phyloP scores from a whole-genome alignment of 345 rosid genomes.

The Anacardium occidentale region DNA sequence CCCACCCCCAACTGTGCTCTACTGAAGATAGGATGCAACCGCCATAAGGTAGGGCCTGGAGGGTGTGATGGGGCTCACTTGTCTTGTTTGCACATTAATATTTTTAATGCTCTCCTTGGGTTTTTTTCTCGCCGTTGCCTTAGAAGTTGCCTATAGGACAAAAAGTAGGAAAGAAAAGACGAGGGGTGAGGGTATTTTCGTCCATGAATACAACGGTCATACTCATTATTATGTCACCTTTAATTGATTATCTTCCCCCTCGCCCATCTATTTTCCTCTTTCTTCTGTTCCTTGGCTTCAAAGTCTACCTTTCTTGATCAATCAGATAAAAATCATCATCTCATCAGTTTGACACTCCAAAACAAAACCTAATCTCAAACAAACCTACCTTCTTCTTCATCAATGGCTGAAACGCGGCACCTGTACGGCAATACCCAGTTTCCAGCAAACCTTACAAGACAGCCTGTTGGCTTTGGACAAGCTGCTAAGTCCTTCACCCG shows the following conservation, averaged over 20 bases:
- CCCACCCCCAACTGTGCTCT: too few species aligned
- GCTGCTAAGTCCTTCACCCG: constrained; percentile 23
- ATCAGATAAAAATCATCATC: too few species aligned
- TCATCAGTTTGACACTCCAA: constrained; percentile 11
- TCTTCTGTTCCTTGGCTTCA: constrained; percentile 47
- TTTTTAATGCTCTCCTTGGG: too few species aligned
- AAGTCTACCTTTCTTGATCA: constrained; percentile 69
- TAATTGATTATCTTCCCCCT: constrained; percentile 25
- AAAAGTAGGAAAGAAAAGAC: too few species aligned
- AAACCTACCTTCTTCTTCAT: constrained; percentile 1
- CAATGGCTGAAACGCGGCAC: constrained; percentile 51
- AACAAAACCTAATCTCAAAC: too few species aligned
- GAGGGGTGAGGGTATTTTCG: constrained; percentile 33
- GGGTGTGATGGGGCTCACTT: too few species aligned
- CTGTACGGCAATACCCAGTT: constrained; percentile 26
- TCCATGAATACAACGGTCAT: constrained; percentile 40
- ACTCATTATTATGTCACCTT: constrained; percentile 20
- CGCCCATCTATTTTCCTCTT: constrained; percentile 13
- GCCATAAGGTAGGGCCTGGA: too few species aligned
- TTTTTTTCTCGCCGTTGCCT: too few species aligned
- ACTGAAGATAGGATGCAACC: too few species aligned
- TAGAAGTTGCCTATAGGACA: too few species aligned
- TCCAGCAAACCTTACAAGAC: constrained; percentile 15
- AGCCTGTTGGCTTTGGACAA: background rate
- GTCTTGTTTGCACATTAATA: too few species aligned